Percentiles rank a stretch among this genome's conserved stretches.
These are phyloP conservation scores for Chionographis japonica DNA, from an alignment of 106 monocot species.

Conservation along the genomic window DNA sequence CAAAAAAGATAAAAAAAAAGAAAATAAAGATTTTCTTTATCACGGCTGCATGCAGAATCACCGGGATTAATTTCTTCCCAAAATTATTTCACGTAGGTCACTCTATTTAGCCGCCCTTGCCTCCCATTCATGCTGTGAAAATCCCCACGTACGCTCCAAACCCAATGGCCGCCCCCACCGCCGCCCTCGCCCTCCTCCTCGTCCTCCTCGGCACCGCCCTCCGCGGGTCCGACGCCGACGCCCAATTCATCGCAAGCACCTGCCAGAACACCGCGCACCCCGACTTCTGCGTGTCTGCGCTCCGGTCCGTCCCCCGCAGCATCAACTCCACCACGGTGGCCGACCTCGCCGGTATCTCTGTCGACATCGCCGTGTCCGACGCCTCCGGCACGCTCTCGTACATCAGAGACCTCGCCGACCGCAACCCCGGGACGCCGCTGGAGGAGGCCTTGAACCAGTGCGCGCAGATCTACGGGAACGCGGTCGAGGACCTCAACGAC, in stretches of 20 bases:
- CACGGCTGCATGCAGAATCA: too few relatives aligned
- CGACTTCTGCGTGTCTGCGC: neutral
- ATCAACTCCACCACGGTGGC: slow-evolving; percentile 1
- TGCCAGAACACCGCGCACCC: neutral
- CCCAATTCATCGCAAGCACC: slow-evolving; percentile 1
- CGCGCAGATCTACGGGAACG: neutral
- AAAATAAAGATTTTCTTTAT: too few relatives aligned
- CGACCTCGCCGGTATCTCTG: neutral
- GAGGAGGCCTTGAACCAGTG: slow-evolving; percentile 1
- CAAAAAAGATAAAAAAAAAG: too few relatives aligned
- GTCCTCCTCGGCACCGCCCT: too few relatives aligned
- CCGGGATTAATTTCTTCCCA: too few relatives aligned
- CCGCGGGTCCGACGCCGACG: neutral
- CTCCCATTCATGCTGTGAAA: too few relatives aligned
- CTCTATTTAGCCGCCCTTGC: too few relatives aligned
- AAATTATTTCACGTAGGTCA: too few relatives aligned
- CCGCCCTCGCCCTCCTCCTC: too few relatives aligned
- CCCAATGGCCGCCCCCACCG: too few relatives aligned
- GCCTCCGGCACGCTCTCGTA: neutral
- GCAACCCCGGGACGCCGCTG: neutral
- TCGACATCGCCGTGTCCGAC: slow-evolving; percentile 1
- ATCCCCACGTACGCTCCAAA: too few relatives aligned
- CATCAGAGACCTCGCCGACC: neutral
- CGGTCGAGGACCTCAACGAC: slow-evolving; percentile 6
- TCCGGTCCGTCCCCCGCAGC: neutral